Evolutionary conservation across 2,329 filamentous ascomycete genomes (phyloP).

Genomic region (Coniella lustricola): DNA sequence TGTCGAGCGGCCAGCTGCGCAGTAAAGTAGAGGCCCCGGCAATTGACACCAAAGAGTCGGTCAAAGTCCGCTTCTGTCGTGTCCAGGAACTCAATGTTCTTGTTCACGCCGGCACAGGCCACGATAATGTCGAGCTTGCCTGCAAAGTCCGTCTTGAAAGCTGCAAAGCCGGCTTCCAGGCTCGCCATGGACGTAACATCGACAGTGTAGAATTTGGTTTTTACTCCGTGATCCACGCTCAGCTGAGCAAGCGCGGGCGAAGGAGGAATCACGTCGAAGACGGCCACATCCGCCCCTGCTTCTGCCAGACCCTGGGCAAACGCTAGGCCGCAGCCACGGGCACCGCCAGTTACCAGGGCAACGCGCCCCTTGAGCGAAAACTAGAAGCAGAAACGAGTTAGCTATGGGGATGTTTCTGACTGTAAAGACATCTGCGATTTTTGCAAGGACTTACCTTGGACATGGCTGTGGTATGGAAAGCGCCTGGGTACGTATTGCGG

Average conservation of each 20-base stretch:
- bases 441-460: constrained; percentile 1
- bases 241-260: constrained; percentile 32
- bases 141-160: constrained; percentile 25
- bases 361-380: constrained; percentile 43
- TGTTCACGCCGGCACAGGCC: constrained; percentile 38
- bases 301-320: constrained; percentile 39
- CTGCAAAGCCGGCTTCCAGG: constrained; percentile 25
- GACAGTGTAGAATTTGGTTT: constrained; percentile 33
- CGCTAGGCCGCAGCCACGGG: constrained; percentile 37
- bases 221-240: constrained; percentile 33
- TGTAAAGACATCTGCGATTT: accelerated
- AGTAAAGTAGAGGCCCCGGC: constrained; percentile 36
- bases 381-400: constrained; percentile 19
- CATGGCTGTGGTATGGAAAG: background rate
- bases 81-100: constrained; percentile 36
- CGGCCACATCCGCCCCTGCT: constrained; percentile 38
- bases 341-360: constrained; percentile 39
- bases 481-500: too few relatives aligned
- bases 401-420: too few relatives aligned
- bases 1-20: constrained; percentile 41
- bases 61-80: constrained; percentile 35
- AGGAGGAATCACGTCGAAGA: constrained; percentile 39
- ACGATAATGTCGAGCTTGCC: constrained; percentile 35
- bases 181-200: constrained; percentile 29
- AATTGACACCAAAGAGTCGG: constrained; percentile 35